Conservation (phyloP, 768 basidiomycete genomes). For the Pleurotus giganteus region DNA sequence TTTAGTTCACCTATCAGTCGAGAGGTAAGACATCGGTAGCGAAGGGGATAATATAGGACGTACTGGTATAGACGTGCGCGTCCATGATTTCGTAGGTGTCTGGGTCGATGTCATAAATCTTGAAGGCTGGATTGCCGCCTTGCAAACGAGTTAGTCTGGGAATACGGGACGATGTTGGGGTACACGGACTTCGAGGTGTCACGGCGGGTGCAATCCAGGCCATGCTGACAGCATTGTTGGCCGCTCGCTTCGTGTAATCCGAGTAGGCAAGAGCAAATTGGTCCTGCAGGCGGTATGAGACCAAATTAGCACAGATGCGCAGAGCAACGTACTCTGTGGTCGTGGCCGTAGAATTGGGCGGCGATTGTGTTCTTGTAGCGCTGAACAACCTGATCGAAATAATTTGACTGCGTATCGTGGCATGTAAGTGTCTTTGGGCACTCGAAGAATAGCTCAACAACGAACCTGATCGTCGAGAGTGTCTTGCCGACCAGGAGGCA, state of each 20-base stretch:
- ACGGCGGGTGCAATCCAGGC: slow-evolving; percentile 54
- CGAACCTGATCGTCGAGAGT: slow-evolving; percentile 49
- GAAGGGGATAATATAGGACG: slow-evolving; percentile 15
- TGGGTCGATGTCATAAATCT: slow-evolving; percentile 63
- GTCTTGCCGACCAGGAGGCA: slow-evolving; percentile 51
- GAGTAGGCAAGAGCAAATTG: slow-evolving; percentile 62
- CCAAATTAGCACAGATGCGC: background rate
- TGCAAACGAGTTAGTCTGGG: background rate
- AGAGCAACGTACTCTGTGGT: slow-evolving; percentile 36
- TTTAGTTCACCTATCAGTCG: slow-evolving; percentile 35
- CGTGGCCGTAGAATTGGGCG: slow-evolving; percentile 63
- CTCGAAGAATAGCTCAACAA: background rate
- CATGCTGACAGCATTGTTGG: slow-evolving; percentile 43
- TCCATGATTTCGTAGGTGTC: slow-evolving; percentile 69
- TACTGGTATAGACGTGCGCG: slow-evolving; percentile 46
- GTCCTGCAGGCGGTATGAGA: slow-evolving; percentile 32
- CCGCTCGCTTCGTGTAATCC: slow-evolving; percentile 44
- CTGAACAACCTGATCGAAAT: slow-evolving; percentile 60
- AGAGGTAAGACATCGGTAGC: background rate
- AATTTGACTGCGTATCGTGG: slow-evolving; percentile 44
- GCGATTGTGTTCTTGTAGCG: slow-evolving; percentile 59
- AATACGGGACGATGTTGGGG: background rate
- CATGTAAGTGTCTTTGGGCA: background rate
- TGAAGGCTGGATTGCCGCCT: slow-evolving; percentile 58
- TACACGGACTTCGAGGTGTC: slow-evolving; percentile 49